phyloP scores from a whole-genome alignment of 1,139 yeast genomes.

The Debaryomycetaceae sp. region DNA sequence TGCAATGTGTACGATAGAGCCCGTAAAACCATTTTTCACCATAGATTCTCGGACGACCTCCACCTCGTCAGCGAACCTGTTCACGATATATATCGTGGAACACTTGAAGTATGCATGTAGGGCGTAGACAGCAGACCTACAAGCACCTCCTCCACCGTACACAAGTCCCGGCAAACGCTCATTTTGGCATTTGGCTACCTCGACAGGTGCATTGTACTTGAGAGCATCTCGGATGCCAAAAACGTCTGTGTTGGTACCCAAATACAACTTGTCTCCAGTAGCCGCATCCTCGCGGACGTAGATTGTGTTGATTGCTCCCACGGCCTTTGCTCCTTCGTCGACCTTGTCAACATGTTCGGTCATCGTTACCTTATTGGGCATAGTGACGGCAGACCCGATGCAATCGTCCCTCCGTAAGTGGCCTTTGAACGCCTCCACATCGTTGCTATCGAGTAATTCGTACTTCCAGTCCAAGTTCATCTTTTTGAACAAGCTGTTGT shows the following conservation, averaged over 20 bases:
- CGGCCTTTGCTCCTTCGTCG: slow-evolving; percentile 22
- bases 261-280: slow-evolving; percentile 9
- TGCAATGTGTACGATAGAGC: slow-evolving; percentile 18
- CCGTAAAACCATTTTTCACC: slow-evolving; percentile 16
- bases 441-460: slow-evolving; percentile 16
- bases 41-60: slow-evolving; percentile 14
- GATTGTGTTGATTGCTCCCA: slow-evolving; percentile 29
- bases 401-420: slow-evolving; percentile 11
- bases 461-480: slow-evolving; percentile 16
- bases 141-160: slow-evolving; percentile 34
- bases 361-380: slow-evolving; percentile 26
- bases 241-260: slow-evolving; percentile 31
- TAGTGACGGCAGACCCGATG: slow-evolving; percentile 26
- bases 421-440: slow-evolving; percentile 14
- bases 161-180: slow-evolving; percentile 21
- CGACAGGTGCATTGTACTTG: slow-evolving; percentile 12
- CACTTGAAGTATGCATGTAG: slow-evolving; percentile 21
- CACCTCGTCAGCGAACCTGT: slow-evolving; percentile 23
- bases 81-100: slow-evolving; percentile 21
- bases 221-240: slow-evolving; percentile 26
- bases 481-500: slow-evolving; percentile 15
- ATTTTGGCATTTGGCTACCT: slow-evolving; percentile 2
- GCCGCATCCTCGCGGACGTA: slow-evolving; percentile 16
- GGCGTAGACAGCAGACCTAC: slow-evolving; percentile 28
- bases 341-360: slow-evolving; percentile 19